Base-by-base conservation (phyloP, 768 basidiomycete genomes). In the Agaricus subrufescens region DNA sequence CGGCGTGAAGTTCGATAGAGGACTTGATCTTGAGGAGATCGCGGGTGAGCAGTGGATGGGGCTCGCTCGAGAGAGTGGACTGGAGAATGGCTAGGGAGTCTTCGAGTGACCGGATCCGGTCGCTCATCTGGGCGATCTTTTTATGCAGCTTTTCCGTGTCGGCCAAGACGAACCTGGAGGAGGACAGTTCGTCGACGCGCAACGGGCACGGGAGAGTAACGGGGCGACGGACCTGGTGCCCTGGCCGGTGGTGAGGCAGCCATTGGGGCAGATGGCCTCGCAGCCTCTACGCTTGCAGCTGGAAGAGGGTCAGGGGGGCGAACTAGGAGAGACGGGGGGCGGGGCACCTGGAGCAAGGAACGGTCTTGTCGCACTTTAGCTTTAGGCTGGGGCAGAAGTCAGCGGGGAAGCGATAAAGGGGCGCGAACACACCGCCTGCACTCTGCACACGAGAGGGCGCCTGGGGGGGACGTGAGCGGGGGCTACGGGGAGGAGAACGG, bases 261-360 rank as follows among this genome's bases (percentile, higher is more conserved):
- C 87, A 62, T 89, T 89, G 3, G 87, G 87, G 69, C 89, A 91
- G 52, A 91, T 90, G 10, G 84, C 84, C 4, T 84, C 81, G 63
- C 88, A 90, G 29, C 88, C 88, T 61, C 88, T 74, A 42, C 88
- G 81, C 65, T 83, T 87, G 67, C 88, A 86, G 50, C 78, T 79
- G 56, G 31, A 34, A 9, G 50, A 50, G 31, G 9, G 39, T 34
- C 34, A 23, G 45, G 57, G 56, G 46, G 26, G 46, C 43, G 31
- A 29, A 57, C 52, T 37, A 26, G 46, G 45, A 30, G 46, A 31
- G 46, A 50, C 50, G 47, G 25, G 1, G 37, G 9, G 27, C 7
- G 30, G 52, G 60, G 48, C 23, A 79, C 80, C 79, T 81, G 49
- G 80, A 76, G 58, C 81, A 82, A 11, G 79, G 79, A 1, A 80